Evolutionary conservation across 768 basidiomycete genomes (phyloP).

Genomic region (Leccinum rimulosum): DNA sequence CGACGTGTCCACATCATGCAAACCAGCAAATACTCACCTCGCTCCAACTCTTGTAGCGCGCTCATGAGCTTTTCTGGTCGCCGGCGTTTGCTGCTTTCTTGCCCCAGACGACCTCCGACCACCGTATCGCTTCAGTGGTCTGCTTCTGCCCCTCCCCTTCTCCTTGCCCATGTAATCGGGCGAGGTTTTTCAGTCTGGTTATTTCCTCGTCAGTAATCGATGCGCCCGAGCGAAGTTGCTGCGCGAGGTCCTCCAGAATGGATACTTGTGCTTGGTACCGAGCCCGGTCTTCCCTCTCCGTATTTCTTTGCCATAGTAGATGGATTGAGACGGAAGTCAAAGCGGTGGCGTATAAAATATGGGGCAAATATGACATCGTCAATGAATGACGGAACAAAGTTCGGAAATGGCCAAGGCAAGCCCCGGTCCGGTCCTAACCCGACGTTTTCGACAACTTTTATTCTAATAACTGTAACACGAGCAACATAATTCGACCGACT

Average conservation of each 20-base stretch:
- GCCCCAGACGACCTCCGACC: conserved; percentile 53
- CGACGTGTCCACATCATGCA: not conserved
- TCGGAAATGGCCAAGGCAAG: not conserved
- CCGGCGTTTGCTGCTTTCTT: conserved; percentile 22
- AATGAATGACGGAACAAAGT: not conserved
- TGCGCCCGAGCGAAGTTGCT: conserved; percentile 48
- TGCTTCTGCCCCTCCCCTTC: conserved; percentile 9
- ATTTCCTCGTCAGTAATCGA: conserved; percentile 50
- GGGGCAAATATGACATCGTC: conserved; percentile 51
- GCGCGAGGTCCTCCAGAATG: conserved; percentile 57
- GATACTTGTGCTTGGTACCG: conserved; percentile 56
- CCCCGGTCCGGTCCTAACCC: not conserved
- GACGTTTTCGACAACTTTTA: not conserved
- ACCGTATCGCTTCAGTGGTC: conserved; percentile 32
- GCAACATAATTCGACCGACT: not conserved
- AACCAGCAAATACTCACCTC: conserved; percentile 30
- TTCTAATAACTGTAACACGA: not conserved
- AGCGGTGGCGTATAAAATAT: conserved; percentile 62
- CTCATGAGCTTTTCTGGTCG: conserved; percentile 33
- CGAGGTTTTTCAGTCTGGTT: conserved; percentile 52
- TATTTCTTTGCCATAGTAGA: conserved; percentile 52
- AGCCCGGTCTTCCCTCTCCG: conserved; percentile 50
- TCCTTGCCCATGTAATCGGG: conserved; percentile 34
- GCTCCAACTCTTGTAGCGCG: conserved; percentile 36
- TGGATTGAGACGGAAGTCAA: conserved; percentile 69